A percentile compares a stretch with the other conserved stretches of the same genome.
These are phyloP conservation scores for Magnolia kwangsiensis DNA, from an alignment of 164 flowering plant species.

Conservation along the genomic window DNA sequence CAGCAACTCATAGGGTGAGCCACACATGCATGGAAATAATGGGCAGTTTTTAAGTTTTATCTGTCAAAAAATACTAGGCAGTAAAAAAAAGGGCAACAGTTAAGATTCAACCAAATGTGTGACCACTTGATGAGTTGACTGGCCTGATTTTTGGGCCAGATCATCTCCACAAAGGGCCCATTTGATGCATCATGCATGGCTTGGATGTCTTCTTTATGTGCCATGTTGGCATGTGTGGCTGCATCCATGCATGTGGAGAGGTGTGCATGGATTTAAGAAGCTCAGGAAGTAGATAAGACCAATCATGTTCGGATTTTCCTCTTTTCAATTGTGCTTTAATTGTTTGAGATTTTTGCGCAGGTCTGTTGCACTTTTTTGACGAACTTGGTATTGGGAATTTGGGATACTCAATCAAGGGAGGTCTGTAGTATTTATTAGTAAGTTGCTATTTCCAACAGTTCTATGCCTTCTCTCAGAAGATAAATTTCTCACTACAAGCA, in stretches of 20 bases:
- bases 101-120: no score
- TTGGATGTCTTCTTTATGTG: background rate
- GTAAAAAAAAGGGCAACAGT: background rate
- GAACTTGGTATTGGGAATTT: background rate
- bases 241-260: background rate
- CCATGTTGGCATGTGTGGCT: background rate
- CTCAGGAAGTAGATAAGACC: background rate
- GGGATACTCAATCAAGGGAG: background rate
- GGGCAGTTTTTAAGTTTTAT: background rate
- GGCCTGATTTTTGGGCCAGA: background rate
- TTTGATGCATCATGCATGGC: background rate
- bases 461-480: background rate
- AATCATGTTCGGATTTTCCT: background rate
- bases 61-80: background rate
- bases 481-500: conserved; percentile 1
- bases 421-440: background rate
- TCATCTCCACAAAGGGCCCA: background rate
- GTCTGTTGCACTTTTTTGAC: background rate
- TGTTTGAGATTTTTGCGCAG: background rate
- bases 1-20: background rate
- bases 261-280: background rate
- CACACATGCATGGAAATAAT: background rate
- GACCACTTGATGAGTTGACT: background rate
- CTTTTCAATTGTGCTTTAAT: background rate
- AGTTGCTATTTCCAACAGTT: background rate